Conservation (phyloP, 306 rosid species). For the Ormosia emarginata region DNA sequence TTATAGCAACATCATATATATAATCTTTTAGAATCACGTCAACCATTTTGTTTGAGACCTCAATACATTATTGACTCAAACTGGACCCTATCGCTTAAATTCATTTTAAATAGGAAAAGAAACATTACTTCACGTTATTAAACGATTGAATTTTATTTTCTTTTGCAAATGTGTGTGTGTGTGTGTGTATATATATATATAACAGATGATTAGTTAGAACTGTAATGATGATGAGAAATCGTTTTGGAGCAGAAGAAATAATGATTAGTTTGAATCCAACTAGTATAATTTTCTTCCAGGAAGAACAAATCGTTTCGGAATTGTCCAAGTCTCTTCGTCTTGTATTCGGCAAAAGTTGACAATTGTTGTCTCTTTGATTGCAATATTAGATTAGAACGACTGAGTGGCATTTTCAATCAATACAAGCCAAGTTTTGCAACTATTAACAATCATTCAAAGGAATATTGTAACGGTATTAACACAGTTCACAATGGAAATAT, state of each 20-base stretch:
- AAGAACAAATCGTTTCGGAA: neutral
- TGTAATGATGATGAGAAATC: too few species aligned
- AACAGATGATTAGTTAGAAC: neutral
- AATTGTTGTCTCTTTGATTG: neutral
- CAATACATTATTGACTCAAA: neutral
- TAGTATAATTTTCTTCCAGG: neutral
- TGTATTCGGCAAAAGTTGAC: neutral
- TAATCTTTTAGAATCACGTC: neutral
- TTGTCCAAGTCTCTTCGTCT: neutral
- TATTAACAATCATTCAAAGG: too few species aligned
- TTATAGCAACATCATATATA: neutral
- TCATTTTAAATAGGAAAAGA: too few species aligned
- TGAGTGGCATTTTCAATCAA: too few species aligned
- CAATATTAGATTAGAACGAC: neutral
- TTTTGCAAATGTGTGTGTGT: too few species aligned
- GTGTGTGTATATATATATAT: too few species aligned
- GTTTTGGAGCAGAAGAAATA: too few species aligned
- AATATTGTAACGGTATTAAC: too few species aligned
- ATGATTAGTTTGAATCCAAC: neutral
- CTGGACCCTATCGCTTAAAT: neutral
- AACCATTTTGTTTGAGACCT: neutral
- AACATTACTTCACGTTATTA: neutral
- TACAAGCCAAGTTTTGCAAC: too few species aligned
- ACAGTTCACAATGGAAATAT: too few species aligned
- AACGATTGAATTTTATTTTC: too few species aligned